Evolutionary conservation across 371 early-diverging fungal species (phyloP), one percentile per base, ranked within the genome.

Genomic region (Coemansia sp.): DNA sequence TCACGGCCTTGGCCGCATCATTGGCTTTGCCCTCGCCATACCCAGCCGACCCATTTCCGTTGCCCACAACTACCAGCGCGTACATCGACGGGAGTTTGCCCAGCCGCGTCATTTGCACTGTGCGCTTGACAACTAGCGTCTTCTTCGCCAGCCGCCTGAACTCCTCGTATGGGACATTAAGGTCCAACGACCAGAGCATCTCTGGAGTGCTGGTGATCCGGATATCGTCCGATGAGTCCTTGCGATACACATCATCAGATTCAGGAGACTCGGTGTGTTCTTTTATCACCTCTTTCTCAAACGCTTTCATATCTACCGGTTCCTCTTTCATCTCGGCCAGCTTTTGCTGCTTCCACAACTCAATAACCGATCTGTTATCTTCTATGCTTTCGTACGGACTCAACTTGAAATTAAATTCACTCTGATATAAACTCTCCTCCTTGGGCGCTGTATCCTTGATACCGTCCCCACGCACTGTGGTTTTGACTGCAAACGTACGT

Each of bases 21-120:
- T 85, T 83, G 51, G 90, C 92, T 75, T 94, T 91, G 52, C 95
- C 98, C 78, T 94, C 93, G 24, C 97, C 98, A 74, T 89, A 94
- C 7, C 98, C 98, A n/a, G 94, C 96, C 19, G 89, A 82, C 0
- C 99, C 99, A 48, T 88, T 86, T 4, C 94, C 94, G 70, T 97
- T 94, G 12, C 98, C 99, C 1, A 97, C 98, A 1, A 96, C 94
- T 1, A 97, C 98, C 54, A 96, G 73, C 1, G 94, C 95, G 54
- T 91, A 94, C 86, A 93, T 90, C 44, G 86, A 85, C 2, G 87
- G 89, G n/a, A 90, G 83, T 69, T 93, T 92, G 65, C 94, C 94
- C 59, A 90, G 92, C 11, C 87, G 85, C 54, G 93, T 94, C 91
- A 91, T 90, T 81, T 91, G 91, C 61, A 89, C 89, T 2, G 89